Evolutionary conservation across 495 filamentous ascomycete genomes (phyloP).

Genomic region (Talaromyces nanjingensis): DNA sequence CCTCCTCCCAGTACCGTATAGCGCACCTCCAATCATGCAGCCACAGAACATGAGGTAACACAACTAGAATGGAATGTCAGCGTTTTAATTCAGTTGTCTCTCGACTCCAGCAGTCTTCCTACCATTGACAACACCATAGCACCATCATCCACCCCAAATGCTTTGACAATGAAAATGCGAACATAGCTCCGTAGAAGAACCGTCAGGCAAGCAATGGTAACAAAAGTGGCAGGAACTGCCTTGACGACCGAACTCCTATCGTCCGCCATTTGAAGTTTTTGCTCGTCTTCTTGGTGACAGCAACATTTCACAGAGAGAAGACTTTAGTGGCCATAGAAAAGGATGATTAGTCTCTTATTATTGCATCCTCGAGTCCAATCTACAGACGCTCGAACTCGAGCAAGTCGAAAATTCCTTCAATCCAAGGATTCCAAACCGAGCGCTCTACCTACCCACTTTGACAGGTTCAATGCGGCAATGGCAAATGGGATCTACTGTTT

Average conservation of each 20-base stretch:
- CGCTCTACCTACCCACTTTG: background rate
- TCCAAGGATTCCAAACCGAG: background rate
- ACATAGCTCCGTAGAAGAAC: constrained; percentile 39
- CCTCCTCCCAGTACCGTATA: constrained; percentile 29
- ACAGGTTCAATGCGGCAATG: background rate
- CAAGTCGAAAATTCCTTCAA: background rate
- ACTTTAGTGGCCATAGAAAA: background rate
- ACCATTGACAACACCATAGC: constrained; percentile 32
- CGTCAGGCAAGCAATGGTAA: constrained; percentile 28
- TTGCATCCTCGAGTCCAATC: background rate
- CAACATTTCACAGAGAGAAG: background rate
- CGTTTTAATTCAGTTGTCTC: background rate
- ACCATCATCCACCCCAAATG: constrained; percentile 37
- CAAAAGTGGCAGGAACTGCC: constrained; percentile 30
- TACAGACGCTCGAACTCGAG: background rate
- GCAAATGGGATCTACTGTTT: background rate
- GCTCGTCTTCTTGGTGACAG: background rate
- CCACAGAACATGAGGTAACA: constrained; percentile 29
- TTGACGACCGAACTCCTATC: constrained; percentile 24
- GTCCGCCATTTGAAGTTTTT: constrained; percentile 4
- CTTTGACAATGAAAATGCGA: constrained; percentile 30
- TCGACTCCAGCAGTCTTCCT: constrained; percentile 2
- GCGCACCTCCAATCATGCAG: constrained; percentile 33
- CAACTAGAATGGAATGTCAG: constrained; percentile 11
- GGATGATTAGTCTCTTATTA: background rate